A percentile compares a stretch with the other conserved stretches of the same genome.
These are phyloP conservation scores for Colletotrichum sp. DNA, from an alignment of 2,329 filamentous ascomycete species.

Conservation along the genomic window DNA sequence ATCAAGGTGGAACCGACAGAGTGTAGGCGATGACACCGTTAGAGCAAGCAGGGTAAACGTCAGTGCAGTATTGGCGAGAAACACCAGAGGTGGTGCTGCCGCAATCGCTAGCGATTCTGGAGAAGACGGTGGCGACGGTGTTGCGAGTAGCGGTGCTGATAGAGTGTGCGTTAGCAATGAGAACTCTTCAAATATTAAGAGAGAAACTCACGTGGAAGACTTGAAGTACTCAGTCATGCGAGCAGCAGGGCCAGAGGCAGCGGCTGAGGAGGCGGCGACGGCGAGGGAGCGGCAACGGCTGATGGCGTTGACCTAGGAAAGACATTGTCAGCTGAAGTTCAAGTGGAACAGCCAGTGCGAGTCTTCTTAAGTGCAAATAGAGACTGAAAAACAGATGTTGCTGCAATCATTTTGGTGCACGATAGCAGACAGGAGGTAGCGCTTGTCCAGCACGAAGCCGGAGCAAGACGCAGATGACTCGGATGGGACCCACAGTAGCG, in stretches of 20 bases:
- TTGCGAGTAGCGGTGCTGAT: slow-evolving; percentile 40
- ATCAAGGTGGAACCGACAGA: slow-evolving; percentile 28
- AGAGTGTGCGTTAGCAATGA: not conserved
- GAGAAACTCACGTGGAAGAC: slow-evolving; percentile 39
- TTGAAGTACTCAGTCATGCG: slow-evolving; percentile 70
- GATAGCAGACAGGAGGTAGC: not conserved
- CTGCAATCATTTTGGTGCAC: not conserved
- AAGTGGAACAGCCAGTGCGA: not conserved
- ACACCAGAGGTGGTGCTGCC: slow-evolving; percentile 49
- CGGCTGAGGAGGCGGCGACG: slow-evolving; percentile 54
- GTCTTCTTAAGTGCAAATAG: too few species aligned
- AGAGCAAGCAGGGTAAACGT: slow-evolving; percentile 57
- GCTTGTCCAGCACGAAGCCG: not conserved
- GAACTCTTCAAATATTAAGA: not conserved
- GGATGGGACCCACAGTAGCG: slow-evolving; percentile 34
- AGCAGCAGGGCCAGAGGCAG: slow-evolving; percentile 50
- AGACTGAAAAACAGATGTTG: too few species aligned
- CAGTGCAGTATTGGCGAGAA: slow-evolving; percentile 64
- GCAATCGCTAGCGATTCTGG: slow-evolving; percentile 59
- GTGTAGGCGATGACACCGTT: slow-evolving; percentile 65
- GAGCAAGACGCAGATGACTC: not conserved
- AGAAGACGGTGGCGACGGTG: slow-evolving; percentile 56
- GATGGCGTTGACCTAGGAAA: slow-evolving; percentile 47
- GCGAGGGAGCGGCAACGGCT: slow-evolving; percentile 60
- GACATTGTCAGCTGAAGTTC: not conserved